Percentiles rank a stretch among this genome's conserved stretches.
These are phyloP conservation scores for Colletotrichum paranaense DNA, from an alignment of 2,329 filamentous ascomycete genomes.

Conservation along the genomic window DNA sequence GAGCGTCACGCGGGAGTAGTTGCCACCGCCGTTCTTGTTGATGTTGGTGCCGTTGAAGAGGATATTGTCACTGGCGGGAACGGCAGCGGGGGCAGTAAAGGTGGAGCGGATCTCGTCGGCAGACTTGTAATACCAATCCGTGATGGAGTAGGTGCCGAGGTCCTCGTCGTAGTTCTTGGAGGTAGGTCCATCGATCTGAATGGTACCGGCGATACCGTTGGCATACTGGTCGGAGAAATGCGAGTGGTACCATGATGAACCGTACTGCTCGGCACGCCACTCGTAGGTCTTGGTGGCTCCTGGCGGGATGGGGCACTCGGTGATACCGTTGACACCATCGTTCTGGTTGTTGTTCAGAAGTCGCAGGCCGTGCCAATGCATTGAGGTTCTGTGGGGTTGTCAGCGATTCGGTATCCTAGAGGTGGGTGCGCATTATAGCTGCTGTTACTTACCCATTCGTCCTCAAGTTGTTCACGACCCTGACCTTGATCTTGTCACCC, in stretches of 20 bases:
- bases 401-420: neutral
- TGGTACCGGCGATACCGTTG: conserved; percentile 62
- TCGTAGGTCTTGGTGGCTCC: conserved; percentile 47
- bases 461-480: conserved; percentile 73
- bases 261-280: conserved; percentile 52
- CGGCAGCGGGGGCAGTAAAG: conserved; percentile 36
- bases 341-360: conserved; percentile 56
- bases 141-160: conserved; percentile 63
- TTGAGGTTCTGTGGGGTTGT: conserved; percentile 46
- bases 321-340: conserved; percentile 58
- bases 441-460: conserved; percentile 46
- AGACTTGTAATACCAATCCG: conserved; percentile 62
- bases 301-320: conserved; percentile 54
- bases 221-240: conserved; percentile 63
- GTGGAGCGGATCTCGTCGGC: conserved; percentile 42
- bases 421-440: neutral
- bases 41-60: conserved; percentile 56
- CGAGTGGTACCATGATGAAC: conserved; percentile 52
- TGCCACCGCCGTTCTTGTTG: conserved; percentile 41
- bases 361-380: conserved; percentile 63
- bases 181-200: conserved; percentile 61
- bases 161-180: conserved; percentile 68
- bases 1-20: conserved; percentile 61
- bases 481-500: conserved; percentile 66
- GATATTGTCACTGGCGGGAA: conserved; percentile 48